Percentiles rank a stretch among this genome's conserved stretches.
Evolutionary conservation across 106 monocot species (phyloP).

Genomic region (Allium sativum): DNA sequence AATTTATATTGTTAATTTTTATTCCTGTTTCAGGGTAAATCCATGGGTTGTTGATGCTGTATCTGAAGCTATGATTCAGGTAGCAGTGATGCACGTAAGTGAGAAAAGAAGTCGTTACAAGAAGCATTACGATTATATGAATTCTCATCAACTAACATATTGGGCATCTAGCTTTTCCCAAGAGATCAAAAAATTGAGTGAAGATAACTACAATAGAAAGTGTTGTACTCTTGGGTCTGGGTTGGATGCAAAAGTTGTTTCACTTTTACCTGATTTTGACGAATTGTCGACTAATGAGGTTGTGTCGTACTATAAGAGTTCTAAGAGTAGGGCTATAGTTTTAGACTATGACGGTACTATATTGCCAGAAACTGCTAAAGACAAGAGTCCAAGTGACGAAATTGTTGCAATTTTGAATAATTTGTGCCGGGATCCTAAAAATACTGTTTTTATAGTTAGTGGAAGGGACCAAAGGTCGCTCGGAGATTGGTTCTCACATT

Average conservation of each 20-base stretch:
- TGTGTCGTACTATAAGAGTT: slow-evolving; percentile 18
- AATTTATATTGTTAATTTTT: no score
- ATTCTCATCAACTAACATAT: slow-evolving; percentile 30
- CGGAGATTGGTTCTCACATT: slow-evolving; percentile 9
- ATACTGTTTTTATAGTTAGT: slow-evolving; percentile 15
- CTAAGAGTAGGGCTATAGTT: slow-evolving; percentile 33
- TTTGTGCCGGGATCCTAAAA: slow-evolving; percentile 11
- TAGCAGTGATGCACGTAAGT: slow-evolving; percentile 9
- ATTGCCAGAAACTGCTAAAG: slow-evolving; percentile 7
- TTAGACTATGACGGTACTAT: slow-evolving; percentile 49
- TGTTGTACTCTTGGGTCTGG: slow-evolving; percentile 43
- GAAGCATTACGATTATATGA: slow-evolving; percentile 40
- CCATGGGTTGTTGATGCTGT: slow-evolving; percentile 53
- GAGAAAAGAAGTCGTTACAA: slow-evolving; percentile 34
- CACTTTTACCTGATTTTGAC: slow-evolving; percentile 33
- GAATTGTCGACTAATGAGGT: slow-evolving; percentile 29
- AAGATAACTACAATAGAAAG: slow-evolving; percentile 26
- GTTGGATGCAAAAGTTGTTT: slow-evolving; percentile 26
- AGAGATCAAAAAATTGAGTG: slow-evolving; percentile 36
- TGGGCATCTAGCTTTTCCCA: slow-evolving; percentile 37
- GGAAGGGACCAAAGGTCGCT: slow-evolving; percentile 8
- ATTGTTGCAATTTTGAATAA: slow-evolving; percentile 8
- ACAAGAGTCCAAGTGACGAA: slow-evolving; percentile 9
- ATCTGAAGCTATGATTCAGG: slow-evolving; percentile 22
- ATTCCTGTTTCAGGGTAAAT: slow-evolving; percentile 21